Base-by-base conservation (phyloP, 257 asterid species). In the Jacaranda copaia region DNA sequence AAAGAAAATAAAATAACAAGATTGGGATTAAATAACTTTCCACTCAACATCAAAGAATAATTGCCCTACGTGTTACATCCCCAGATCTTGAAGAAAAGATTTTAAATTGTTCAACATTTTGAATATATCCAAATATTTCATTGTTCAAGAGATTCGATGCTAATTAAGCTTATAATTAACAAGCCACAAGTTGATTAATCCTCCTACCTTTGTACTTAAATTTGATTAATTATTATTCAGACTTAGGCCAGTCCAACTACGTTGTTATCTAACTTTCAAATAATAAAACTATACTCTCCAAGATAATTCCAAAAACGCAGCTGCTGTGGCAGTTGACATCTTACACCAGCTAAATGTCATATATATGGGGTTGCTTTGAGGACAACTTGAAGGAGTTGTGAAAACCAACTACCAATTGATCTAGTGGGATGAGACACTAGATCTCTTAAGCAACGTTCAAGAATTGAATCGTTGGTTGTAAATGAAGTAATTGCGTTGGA, bases 131-230 rank as follows among this genome's bases (percentile, higher is more conserved):
- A 68, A 60, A 74, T 46, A 74, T 68, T 68, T 68, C 77, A 60
- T 42, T 49, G 18, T 80, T 67, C 72, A 68, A 68, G 48, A 74
- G 53, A 80, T 69, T 74, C 72, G 61, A 49, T 51, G 72, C 61
- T 7, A 42, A 45, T 63, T 63, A 72, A 63, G 64, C 16, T 15
- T 52, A 62, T 70, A 61, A 18, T 51, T 64, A 19, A 49, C 16
- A 68, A 67, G 36, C 61, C n/a, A 42, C 72, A 60, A 60, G 40
- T 79, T 66, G 76, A 68, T 66, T 56, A 32, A 53, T 63, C 69
- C 10, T 39, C 69, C 49, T 9, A 39, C 19, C 25, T 12, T 12
- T 63, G 48, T 63, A 35, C 52, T 43, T 42, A 45, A 38, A 40
- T 48, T 49, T 35, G 9, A 40, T 72, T 38, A n/a, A 7, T 49